Percentiles rank a stretch among this genome's conserved stretches.
Evolutionary conservation across 257 asterid genomes (phyloP).

Genomic region (Nicotiana tomentosiformis): DNA sequence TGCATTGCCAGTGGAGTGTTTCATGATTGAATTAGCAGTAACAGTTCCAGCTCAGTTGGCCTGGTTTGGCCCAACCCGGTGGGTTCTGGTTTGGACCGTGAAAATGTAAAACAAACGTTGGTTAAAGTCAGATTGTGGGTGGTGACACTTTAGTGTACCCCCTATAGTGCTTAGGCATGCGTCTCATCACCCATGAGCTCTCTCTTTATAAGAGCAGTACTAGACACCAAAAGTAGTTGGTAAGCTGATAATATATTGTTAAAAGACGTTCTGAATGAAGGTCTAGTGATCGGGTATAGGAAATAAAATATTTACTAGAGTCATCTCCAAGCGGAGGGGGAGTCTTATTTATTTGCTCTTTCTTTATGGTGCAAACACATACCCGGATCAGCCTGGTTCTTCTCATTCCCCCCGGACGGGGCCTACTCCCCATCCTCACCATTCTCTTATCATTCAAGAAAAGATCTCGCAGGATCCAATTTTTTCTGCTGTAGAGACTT

Average conservation of each 20-base stretch:
- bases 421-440: not conserved
- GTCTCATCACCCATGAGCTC: too few relatives aligned
- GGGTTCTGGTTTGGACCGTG: not conserved
- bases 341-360: not conserved
- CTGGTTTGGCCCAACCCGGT: not conserved
- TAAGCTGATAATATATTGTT: not conserved
- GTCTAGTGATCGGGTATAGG: not conserved
- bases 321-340: not conserved
- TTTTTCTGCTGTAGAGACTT: not conserved
- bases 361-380: not conserved
- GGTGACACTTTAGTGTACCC: not conserved
- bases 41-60: not conserved
- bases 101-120: not conserved
- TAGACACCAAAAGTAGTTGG: too few relatives aligned
- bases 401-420: not conserved
- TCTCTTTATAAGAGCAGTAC: too few relatives aligned
- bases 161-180: too few relatives aligned
- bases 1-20: not conserved
- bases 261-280: not conserved
- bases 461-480: not conserved
- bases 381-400: not conserved
- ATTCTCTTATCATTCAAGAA: not conserved
- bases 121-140: not conserved
- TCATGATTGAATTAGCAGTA: not conserved
- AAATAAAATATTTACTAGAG: not conserved